Base-by-base conservation (phyloP, 208 protist genomes). In the Crithidia brevicula region DNA sequence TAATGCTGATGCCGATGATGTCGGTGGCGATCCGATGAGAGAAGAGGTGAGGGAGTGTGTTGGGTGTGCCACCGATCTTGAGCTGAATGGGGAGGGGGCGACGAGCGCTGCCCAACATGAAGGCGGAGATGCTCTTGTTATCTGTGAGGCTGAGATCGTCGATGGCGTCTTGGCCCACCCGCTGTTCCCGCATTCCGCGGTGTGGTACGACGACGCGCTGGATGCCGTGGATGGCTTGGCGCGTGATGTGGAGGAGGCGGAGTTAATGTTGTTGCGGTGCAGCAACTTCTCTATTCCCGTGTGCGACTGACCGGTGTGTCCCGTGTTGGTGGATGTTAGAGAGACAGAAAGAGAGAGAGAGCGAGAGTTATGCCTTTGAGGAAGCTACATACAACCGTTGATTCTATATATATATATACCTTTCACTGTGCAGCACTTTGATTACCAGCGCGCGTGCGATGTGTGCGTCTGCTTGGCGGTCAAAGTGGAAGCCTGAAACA, bases 221-320 rank as follows among this genome's bases (percentile, higher is more conserved):
- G 59, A 73, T 28, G 43, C 34, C 9, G 38, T 63, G 6, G 53
- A 53, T 3, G 43, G 16, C 23, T 16, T 64, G 0, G 40, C 31
- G 13, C 47, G 51, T 27, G 52, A 66, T 33, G 56, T 80, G 8
- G 58, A 76, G 30, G 66, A 72, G 25, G 28, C 47, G 23, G 79
- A 84, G 50, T 64, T 84, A 52, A 22, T 74, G 23, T 31, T 84
- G 11, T 42, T 84, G 38, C 67, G 79, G 1, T 77, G 64, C n/a
- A 56, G 52, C 16, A 40, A 68, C 10, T 84, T 70, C 34, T 59
- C 72, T 27, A 60, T 84, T 16, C 79, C 77, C 23, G 23, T 64
- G 46, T 58, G 46, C 23, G 36, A 28, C 22, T 30, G 54, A 22
- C 18, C 3, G 31, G 52, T 7, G 10, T 15, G 5, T 23, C 5